A percentile compares a stretch with the other conserved stretches of the same genome.
These are phyloP conservation scores for Aspergillus clavatus DNA, from an alignment of 2,329 filamentous ascomycete species.

Conservation along the genomic window DNA sequence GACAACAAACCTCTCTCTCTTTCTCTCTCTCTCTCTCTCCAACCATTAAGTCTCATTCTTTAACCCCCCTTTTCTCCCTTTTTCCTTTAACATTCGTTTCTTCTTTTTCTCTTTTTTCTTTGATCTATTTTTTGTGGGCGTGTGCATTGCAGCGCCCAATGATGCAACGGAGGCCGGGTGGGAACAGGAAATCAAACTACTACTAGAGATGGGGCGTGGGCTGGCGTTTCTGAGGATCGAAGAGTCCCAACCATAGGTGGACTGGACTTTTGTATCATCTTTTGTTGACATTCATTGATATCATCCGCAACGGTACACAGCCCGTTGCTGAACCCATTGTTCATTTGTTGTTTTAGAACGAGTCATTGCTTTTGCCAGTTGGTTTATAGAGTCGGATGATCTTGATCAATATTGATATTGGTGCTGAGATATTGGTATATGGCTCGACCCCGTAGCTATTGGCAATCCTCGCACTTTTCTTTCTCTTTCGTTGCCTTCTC, in stretches of 20 bases:
- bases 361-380: too few species aligned
- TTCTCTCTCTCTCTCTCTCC: conserved; percentile 6
- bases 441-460: conserved; percentile 1
- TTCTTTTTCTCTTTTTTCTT: conserved; percentile 5
- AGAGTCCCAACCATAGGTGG: not conserved
- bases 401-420: not conserved
- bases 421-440: conserved; percentile 1
- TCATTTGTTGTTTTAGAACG: not conserved
- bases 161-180: conserved; percentile 6
- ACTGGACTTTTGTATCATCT: conserved; percentile 3
- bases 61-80: not conserved
- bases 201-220: conserved; percentile 17
- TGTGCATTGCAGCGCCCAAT: not conserved
- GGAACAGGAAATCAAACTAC: conserved; percentile 8
- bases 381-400: too few species aligned
- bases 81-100: not conserved
- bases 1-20: too few species aligned
- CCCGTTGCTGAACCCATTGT: not conserved
- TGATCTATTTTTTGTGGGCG: conserved; percentile 1
- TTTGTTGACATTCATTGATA: conserved; percentile 5
- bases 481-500: too few species aligned
- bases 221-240: conserved; percentile 12
- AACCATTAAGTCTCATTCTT: conserved; percentile 1
- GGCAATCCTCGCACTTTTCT: conserved; percentile 26
- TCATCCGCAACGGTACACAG: too few species aligned